These are phyloP conservation scores for Blastomyces parvus DNA, from an alignment of 2,329 filamentous ascomycete species.

Conservation along the genomic window DNA sequence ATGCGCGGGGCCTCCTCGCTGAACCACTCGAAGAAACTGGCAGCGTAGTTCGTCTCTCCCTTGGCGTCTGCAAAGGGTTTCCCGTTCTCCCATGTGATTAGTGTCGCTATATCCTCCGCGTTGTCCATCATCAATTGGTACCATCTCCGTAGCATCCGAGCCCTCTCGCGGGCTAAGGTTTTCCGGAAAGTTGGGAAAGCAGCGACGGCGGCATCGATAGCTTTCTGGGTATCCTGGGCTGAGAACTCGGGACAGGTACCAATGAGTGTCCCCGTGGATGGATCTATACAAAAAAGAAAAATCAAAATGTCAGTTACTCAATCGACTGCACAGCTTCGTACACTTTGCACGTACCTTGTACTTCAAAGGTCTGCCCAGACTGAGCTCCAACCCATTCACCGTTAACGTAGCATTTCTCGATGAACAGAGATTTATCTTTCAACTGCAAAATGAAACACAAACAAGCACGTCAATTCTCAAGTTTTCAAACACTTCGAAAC, in stretches of 20 bases:
- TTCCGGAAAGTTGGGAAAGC: conserved; percentile 57
- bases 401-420: conserved; percentile 77
- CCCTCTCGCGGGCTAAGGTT: conserved; percentile 51
- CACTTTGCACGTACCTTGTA: conserved; percentile 47
- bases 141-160: conserved; percentile 56
- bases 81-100: conserved; percentile 62
- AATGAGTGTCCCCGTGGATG: conserved; percentile 70
- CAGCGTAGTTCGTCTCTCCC: conserved; percentile 50
- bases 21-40: conserved; percentile 55
- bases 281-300: conserved; percentile 47
- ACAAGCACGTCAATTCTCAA: conserved; percentile 12
- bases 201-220: conserved; percentile 71
- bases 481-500: background rate
- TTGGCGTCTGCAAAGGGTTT: conserved; percentile 54
- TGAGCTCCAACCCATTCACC: conserved; percentile 81
- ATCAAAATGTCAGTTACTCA: background rate
- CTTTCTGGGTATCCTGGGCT: conserved; percentile 63
- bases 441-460: conserved; percentile 42
- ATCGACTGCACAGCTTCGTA: background rate
- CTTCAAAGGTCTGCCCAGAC: conserved; percentile 86
- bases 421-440: conserved; percentile 72
- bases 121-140: conserved; percentile 58
- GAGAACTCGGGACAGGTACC: conserved; percentile 76
- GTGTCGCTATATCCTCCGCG: conserved; percentile 53
- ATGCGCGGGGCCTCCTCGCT: conserved; percentile 50